Conservation (phyloP, 768 basidiomycete species). For the Lactarius psammicola region DNA sequence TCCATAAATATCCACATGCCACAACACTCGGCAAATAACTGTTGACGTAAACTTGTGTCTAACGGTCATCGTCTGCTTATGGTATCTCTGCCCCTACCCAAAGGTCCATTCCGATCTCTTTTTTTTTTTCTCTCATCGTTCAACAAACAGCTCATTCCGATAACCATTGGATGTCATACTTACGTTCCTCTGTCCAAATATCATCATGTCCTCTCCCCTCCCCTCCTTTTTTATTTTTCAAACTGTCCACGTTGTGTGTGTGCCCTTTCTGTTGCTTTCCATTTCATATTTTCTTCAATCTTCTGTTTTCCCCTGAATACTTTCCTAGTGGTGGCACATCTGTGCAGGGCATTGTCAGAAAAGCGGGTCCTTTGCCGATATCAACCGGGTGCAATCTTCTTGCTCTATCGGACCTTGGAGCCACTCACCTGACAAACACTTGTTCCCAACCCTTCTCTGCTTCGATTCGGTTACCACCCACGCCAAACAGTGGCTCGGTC, state of each 20-base stretch:
- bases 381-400: constrained; percentile 6
- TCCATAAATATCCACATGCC: constrained; percentile 11
- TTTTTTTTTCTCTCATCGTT: neutral
- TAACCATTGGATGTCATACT: constrained; percentile 18
- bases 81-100: constrained; percentile 9
- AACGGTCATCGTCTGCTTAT: constrained; percentile 16
- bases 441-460: constrained; percentile 2
- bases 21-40: constrained; percentile 3
- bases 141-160: neutral
- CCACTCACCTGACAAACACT: constrained; percentile 4
- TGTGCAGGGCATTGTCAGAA: neutral
- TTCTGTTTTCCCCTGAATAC: neutral
- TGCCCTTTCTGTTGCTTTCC: neutral
- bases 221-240: neutral
- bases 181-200: constrained; percentile 11
- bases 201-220: neutral
- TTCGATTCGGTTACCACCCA: constrained; percentile 4
- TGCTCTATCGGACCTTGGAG: neutral
- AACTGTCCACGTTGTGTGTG: neutral
- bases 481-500: neutral
- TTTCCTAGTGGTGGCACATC: neutral
- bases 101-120: constrained; percentile 2
- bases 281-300: constrained; percentile 25
- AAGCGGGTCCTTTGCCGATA: neutral
- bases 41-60: constrained; percentile 24